Conservation (phyloP, 202 grass and related monocot genomes). For the Schoenoplectus triqueter region DNA sequence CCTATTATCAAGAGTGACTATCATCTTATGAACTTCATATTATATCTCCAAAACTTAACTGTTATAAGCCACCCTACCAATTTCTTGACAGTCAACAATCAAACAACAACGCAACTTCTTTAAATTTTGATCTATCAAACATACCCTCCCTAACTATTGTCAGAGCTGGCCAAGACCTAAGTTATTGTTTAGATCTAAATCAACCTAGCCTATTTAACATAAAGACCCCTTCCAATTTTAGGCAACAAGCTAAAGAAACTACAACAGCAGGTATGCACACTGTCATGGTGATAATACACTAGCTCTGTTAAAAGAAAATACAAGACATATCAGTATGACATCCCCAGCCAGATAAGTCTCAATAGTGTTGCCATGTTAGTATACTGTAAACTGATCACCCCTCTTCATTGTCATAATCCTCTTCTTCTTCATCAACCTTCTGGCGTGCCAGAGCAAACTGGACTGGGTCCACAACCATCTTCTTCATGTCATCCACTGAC, state of each 20-base stretch:
- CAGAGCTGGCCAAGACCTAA: slow-evolving; percentile 21
- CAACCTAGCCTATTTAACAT: slow-evolving; percentile 25
- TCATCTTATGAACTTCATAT: background rate
- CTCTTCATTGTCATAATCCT: slow-evolving; percentile 91
- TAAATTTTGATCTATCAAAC: slow-evolving; percentile 28
- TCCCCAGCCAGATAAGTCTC: background rate
- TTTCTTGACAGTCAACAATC: background rate
- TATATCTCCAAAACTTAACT: too few relatives aligned
- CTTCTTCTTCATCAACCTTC: slow-evolving; percentile 72
- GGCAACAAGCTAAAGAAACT: background rate
- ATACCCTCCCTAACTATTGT: slow-evolving; percentile 25
- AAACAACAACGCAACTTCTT: slow-evolving; percentile 16
- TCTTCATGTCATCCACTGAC: slow-evolving; percentile 60
- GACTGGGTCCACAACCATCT: slow-evolving; percentile 64
- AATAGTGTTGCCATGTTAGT: slow-evolving; percentile 1
- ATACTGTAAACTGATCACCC: slow-evolving; percentile 30
- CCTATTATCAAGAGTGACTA: slow-evolving; percentile 2
- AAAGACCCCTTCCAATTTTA: background rate
- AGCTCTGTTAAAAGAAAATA: background rate
- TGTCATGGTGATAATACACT: background rate
- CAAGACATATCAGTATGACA: background rate
- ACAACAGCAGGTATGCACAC: background rate
- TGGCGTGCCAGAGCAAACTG: slow-evolving; percentile 66
- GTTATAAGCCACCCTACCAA: too few relatives aligned
- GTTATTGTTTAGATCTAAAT: slow-evolving; percentile 28